Base-by-base conservation (phyloP, 805 yeast genomes). In the Wickerhamomyces sydowiorum region DNA sequence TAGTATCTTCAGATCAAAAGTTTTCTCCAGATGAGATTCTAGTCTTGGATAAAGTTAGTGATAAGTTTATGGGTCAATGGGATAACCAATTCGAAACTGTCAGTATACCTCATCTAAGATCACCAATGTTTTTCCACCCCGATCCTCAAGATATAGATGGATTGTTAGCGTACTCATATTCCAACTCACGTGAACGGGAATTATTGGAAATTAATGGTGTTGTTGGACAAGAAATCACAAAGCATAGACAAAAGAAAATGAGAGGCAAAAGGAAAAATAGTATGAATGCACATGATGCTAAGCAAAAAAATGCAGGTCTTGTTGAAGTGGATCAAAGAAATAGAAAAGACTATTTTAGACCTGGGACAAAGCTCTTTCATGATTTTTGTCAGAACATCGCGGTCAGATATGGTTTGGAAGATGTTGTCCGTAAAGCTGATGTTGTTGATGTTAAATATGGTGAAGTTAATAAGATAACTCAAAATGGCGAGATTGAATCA, bases 81-180 rank as follows among this genome's bases (percentile, higher is more conserved):
- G 62, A 67, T 43, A 60, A 58, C 32, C 75, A 70, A 45, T 69
- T 71, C 51, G 59, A 51, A 2, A 49, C 65, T 3, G 68, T 73
- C 48, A 62, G 62, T 38, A 71, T 70, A 24, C 74, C 73, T 1
- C 59, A 53, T 42, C 54, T 71, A 10, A 51, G 75, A 19, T 66
- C 72, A 5, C 75, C 76, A 4, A 71, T 71, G 75, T 69, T 70
- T 42, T 71, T 71, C 48, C 76, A 70, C 41, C 66, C 67, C 0
- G 75, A 71, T 43, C 74, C 75, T 0, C 61, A 55, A 3, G 68
- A 67, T 47, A 53, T 70, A 9, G 76, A 70, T 48, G 73, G 69
- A 0, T 47, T 71, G 59, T 62, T 64, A n/a, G 63, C 66, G 7
- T 70, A 52, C 53, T 70, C 76, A 1, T 59, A 62, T 41, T 40